Evolutionary conservation across 495 filamentous ascomycete genomes (phyloP), one percentile per base, ranked within the genome.

Genomic region (Zalerion maritima): DNA sequence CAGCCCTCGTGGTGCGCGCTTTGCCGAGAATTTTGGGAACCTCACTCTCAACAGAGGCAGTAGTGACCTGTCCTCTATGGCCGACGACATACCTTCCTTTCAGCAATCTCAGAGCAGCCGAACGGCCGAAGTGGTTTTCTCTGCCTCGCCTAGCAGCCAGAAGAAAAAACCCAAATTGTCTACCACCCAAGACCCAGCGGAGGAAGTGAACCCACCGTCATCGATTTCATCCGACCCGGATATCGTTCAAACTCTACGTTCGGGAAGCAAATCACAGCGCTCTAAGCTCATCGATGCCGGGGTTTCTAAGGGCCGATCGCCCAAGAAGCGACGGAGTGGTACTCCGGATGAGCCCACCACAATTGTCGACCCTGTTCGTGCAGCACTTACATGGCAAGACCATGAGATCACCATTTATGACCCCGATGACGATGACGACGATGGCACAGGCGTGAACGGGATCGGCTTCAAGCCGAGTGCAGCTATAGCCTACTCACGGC

Each of bases 391-490:
- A 19, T 89, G 82, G 83, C 75, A 73, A 42, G 78, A 83, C 37
- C 62, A 75, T 31, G 83, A 92, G 41, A 87, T 91, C 36, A 91
- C 83, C 0, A 73, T 83, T 11, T 78, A 89, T 45, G 64, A 78
- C 38, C 75, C 75, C 2, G 64, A 64, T 18, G 79, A 83, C 47
- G 74, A 73, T 21, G 71, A 66, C 32, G 79, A 83, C 38, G 78
- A 84, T 50, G 78, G 78, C 15, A 78, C 78, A 20, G 78, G 78
- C 21, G 81, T 84, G 38, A 82, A 91, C 50, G 87, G 87, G 9
- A 78, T 96, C 43, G 87, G 86, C 1, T 94, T 92, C 53, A 77
- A 72, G 38, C 87, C 87, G 1, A 94, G 84, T 6, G 67, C 85
- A 11, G 78, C 79, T 18, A 73, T 85, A 18, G 86, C 83, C 1